Evolutionary conservation across 768 basidiomycete genomes (phyloP), one percentile per base, ranked within the genome.

Genomic region (Leucogyrophana mollusca): DNA sequence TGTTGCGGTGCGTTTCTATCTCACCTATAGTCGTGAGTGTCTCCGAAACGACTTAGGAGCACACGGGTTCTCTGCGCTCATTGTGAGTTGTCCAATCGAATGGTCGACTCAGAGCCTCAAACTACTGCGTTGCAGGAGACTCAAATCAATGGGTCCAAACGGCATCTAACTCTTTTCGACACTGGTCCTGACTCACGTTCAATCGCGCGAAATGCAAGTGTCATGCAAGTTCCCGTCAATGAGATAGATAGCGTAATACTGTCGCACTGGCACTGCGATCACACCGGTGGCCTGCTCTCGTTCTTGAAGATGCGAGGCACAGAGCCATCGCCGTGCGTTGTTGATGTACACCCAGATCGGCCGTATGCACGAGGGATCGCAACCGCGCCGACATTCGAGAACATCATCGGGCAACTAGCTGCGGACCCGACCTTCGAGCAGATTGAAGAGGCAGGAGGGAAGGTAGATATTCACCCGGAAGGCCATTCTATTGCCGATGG

Each of bases 181-280:
- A 84, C 87, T 13, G 91, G 91, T 0, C 91, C 90, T 8, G 90
- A 93, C 58, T 78, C 80, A 13, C 71, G 69, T 18, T 82, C 85
- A 21, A 80, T 94, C 51, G 76, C 81, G n/a, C 81, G 87, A 41
- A 93, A 92, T 63, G 61, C 82, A 20, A 64, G 63, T 4, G 78
- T 82, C 3, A 73, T 93, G 72, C 70, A 80, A 17, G 58, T 80
- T 1, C 75, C 77, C 2, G 62, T 80, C 8, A 66, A 73, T 25
- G 62, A 70, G 32, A 72, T 94, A 53, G 77, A 79, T 30, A 75
- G 81, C 22, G 69, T 91, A 34, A 69, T 90, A 27, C 75, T 80
- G n/a, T 90, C 86, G 21, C 80, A 88, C 58, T 92, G 90, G 90
- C 88, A 87, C 57, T 71, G 76, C 46, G 85, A 87, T 56, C 84